These are phyloP conservation scores for Fomitopsis schrenkii DNA, from an alignment of 1,284 basidiomycete genomes.

Conservation along the genomic window DNA sequence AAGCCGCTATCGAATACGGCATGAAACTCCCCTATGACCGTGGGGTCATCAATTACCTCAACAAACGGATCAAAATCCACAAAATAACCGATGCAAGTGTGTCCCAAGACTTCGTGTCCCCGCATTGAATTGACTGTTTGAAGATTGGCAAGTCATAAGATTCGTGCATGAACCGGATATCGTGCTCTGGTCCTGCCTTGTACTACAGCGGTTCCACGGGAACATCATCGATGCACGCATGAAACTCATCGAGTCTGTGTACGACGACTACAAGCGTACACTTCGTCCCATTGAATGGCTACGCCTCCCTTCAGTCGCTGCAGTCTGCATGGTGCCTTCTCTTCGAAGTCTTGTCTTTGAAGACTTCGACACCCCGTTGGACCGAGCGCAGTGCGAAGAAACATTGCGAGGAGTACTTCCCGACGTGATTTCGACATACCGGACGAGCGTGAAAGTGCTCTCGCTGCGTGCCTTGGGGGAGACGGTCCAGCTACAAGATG, in stretches of 20 bases:
- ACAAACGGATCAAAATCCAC: no score
- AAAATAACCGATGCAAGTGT: no score
- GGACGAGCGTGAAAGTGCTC: neutral
- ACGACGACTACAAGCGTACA: neutral
- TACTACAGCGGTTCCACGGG: neutral
- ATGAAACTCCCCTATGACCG: no score
- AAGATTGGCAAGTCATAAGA: neutral
- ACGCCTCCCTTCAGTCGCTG: neutral
- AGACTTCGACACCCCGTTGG: neutral
- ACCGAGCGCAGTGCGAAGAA: neutral
- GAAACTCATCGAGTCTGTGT: neutral
- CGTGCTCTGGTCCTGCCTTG: neutral
- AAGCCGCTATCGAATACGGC: no score
- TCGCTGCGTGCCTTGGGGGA: neutral
- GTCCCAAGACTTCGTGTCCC: no score
- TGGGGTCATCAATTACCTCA: no score
- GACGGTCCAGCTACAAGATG: neutral
- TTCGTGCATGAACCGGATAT: neutral
- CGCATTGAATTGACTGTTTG: no score
- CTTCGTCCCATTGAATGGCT: neutral
- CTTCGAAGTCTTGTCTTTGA: neutral
- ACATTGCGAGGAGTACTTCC: neutral
- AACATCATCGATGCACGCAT: neutral
- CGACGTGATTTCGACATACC: neutral
- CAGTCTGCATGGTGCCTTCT: neutral